These are phyloP conservation scores for Tremella mesenterica DNA, from an alignment of 768 basidiomycete species.

Conservation along the genomic window DNA sequence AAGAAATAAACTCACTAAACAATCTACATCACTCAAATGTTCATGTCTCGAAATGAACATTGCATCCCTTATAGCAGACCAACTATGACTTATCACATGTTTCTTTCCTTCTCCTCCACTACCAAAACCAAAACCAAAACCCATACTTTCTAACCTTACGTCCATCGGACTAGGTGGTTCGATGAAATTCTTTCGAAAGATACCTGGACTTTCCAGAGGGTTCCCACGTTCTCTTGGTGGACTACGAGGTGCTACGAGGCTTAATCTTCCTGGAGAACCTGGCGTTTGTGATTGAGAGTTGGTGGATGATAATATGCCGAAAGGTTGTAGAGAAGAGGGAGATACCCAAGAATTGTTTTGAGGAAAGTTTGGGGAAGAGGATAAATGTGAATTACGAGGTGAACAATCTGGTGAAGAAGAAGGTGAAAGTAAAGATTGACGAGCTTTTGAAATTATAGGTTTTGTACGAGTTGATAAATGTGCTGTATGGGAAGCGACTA, in stretches of 20 bases:
- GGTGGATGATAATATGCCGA: no score
- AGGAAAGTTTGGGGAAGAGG: no score
- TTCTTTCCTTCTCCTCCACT: slow-evolving; percentile 31
- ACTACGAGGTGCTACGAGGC: neutral
- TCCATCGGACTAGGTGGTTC: no score
- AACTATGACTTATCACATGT: slow-evolving; percentile 48
- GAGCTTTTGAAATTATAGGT: slow-evolving; percentile 25
- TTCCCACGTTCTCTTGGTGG: neutral
- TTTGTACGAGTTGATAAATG: slow-evolving; percentile 36
- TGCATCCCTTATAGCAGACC: slow-evolving; percentile 45
- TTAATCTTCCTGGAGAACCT: no score
- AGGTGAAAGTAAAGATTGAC: slow-evolving; percentile 17
- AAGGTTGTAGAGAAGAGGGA: no score
- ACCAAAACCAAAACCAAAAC: no score
- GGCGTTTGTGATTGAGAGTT: no score
- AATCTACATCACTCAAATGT: slow-evolving; percentile 71
- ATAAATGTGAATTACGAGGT: neutral
- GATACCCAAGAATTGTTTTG: no score
- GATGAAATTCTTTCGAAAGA: neutral
- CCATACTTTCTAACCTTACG: no score
- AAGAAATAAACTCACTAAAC: slow-evolving; percentile 48
- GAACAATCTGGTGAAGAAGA: slow-evolving; percentile 9
- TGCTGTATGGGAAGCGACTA: slow-evolving; percentile 42
- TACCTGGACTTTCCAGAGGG: neutral
- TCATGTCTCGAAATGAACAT: slow-evolving; percentile 58